Evolutionary conservation across 1,139 yeast species (phyloP).

Genomic region (Suhomyces coccinellae): DNA sequence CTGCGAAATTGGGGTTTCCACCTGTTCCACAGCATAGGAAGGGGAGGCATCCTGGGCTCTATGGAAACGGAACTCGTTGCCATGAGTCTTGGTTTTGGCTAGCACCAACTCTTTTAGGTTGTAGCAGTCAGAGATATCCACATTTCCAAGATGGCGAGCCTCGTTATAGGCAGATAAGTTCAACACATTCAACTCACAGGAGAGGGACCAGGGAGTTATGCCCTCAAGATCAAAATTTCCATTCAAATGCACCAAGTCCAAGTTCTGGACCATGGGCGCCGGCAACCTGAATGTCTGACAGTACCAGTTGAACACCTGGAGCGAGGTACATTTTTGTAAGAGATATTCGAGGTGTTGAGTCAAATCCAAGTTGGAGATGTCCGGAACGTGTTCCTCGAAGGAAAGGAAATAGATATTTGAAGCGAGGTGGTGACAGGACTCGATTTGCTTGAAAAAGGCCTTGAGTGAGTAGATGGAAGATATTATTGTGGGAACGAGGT

Average conservation of each 20-base stretch:
- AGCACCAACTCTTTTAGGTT: conserved; percentile 11
- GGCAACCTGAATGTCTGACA: conserved; percentile 15
- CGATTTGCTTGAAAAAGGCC: conserved; percentile 14
- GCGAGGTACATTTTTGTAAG: conserved; percentile 11
- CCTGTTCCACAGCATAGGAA: not conserved
- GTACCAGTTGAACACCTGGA: conserved; percentile 17
- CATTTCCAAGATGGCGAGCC: conserved; percentile 1
- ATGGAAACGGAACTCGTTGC: conserved; percentile 7
- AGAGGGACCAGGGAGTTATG: not conserved
- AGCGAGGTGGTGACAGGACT: conserved; percentile 4
- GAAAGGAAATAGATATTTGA: conserved; percentile 9
- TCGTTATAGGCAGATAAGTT: conserved; percentile 10
- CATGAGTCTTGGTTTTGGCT: conserved; percentile 9
- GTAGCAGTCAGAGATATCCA: conserved; percentile 8
- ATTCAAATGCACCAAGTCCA: conserved; percentile 9
- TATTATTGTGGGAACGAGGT: conserved; percentile 13
- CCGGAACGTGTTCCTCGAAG: conserved; percentile 16
- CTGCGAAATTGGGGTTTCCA: conserved; percentile 1
- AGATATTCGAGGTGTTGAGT: conserved; percentile 8
- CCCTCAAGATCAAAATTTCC: conserved; percentile 12
- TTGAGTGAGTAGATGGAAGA: conserved; percentile 17
- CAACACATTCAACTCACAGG: conserved; percentile 3
- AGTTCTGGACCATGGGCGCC: conserved; percentile 1
- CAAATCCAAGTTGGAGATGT: conserved; percentile 13
- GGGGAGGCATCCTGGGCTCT: not conserved